These are phyloP conservation scores for Ascochyta rabiei DNA, from an alignment of 2,329 filamentous ascomycete species.

Conservation along the genomic window DNA sequence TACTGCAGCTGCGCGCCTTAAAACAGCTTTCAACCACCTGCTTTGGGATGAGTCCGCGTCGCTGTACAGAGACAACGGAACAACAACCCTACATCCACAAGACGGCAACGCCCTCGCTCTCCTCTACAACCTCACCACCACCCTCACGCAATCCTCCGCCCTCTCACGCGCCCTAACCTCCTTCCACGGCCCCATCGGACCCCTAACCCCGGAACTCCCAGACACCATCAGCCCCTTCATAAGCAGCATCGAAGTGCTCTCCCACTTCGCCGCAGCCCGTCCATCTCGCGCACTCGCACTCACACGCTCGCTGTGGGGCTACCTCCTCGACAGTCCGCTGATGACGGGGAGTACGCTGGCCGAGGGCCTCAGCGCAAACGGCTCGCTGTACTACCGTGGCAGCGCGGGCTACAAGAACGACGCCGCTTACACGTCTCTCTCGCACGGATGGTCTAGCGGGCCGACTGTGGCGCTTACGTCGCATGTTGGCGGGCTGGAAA, in stretches of 20 bases:
- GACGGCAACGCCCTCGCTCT: slow-evolving; percentile 32
- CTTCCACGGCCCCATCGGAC: slow-evolving; percentile 27
- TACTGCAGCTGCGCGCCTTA: slow-evolving; percentile 13
- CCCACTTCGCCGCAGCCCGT: slow-evolving; percentile 33
- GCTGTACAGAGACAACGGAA: slow-evolving; percentile 28
- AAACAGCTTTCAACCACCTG: slow-evolving; percentile 17
- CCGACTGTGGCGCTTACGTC: slow-evolving; percentile 20
- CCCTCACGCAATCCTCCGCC: slow-evolving; percentile 14
- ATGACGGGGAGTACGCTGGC: slow-evolving; percentile 49
- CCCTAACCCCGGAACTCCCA: slow-evolving; percentile 42
- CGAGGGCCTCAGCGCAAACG: slow-evolving; percentile 49
- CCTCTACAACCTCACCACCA: slow-evolving; percentile 28
- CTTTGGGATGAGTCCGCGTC: slow-evolving; percentile 10
- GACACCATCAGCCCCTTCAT: slow-evolving; percentile 50
- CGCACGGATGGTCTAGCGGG: slow-evolving; percentile 47
- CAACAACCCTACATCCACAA: slow-evolving; percentile 28
- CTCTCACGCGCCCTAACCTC: neutral
- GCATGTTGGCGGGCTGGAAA: slow-evolving; percentile 19
- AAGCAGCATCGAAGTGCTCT: slow-evolving; percentile 44
- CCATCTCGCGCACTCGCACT: slow-evolving; percentile 36
- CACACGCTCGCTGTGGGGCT: slow-evolving; percentile 38
- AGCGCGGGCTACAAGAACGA: slow-evolving; percentile 42
- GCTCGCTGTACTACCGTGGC: slow-evolving; percentile 44
- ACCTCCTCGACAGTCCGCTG: slow-evolving; percentile 33
- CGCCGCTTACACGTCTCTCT: slow-evolving; percentile 42